Percentiles rank a stretch among this genome's conserved stretches.
phyloP scores from a whole-genome alignment of 1,284 basidiomycete species.

The Megacollybia platyphylla region DNA sequence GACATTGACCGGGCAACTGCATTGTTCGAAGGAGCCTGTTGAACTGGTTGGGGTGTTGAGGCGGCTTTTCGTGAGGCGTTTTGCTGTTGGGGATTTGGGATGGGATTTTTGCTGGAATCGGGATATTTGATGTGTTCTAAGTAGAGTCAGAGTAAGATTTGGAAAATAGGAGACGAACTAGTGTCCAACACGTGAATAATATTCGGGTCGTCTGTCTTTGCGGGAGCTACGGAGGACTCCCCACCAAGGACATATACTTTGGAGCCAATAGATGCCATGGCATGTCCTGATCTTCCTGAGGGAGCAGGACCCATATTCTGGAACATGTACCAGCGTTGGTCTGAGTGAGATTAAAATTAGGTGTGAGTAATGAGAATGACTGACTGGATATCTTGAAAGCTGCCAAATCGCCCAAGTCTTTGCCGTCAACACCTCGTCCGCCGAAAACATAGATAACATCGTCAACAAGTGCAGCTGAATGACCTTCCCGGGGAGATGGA shows the following conservation, averaged over 20 bases:
- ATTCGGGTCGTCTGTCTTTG: constrained; percentile 71
- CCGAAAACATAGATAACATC: constrained; percentile 99
- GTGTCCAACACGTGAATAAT: constrained; percentile 88
- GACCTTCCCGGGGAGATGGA: constrained; percentile 92
- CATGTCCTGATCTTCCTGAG: constrained; percentile 84
- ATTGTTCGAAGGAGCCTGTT: constrained; percentile 10
- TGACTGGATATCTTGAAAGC: constrained; percentile 94
- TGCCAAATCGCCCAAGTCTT: constrained; percentile 89
- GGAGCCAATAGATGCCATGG: constrained; percentile 84
- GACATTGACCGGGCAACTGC: constrained; percentile 41
- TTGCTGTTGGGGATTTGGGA: not conserved
- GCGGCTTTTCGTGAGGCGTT: not conserved
- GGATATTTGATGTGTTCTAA: constrained; percentile 93
- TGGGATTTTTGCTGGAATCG: constrained; percentile 32
- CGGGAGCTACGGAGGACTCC: constrained; percentile 65
- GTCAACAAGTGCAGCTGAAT: constrained; percentile 92
- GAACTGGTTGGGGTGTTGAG: constrained; percentile 9
- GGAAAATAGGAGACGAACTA: constrained; percentile 39
- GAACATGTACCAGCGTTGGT: constrained; percentile 95
- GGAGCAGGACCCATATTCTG: constrained; percentile 98
- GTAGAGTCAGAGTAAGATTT: constrained; percentile 5
- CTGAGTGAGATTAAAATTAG: constrained; percentile 17
- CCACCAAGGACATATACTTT: constrained; percentile 91
- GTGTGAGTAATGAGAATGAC: constrained; percentile 14
- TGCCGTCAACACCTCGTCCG: constrained; percentile 93